A percentile compares a stretch with the other conserved stretches of the same genome.
Evolutionary conservation across 352 stramenopile species (phyloP).

Genomic region (Pythium brassicae): DNA sequence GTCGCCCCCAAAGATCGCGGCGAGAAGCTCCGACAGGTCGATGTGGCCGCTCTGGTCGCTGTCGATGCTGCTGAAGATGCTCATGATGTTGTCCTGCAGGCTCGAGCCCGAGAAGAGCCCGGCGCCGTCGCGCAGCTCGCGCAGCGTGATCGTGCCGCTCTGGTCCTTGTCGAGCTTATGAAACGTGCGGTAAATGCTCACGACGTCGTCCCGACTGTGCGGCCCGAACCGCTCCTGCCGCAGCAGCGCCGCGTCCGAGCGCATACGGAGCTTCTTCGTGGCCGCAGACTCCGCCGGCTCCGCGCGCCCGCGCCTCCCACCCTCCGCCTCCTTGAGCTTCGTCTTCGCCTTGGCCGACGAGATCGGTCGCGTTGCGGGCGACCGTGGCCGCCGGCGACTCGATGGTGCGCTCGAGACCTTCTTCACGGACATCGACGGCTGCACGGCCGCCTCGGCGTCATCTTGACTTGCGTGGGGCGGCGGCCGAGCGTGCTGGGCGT

Average conservation of each 20-base stretch:
- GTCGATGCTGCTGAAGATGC: constrained; percentile 79
- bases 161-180: constrained; percentile 63
- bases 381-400: neutral
- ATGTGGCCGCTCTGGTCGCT: constrained; percentile 72
- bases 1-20: constrained; percentile 43
- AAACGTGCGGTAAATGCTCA: constrained; percentile 75
- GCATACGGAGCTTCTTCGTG: constrained; percentile 61
- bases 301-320: neutral
- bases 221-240: constrained; percentile 55
- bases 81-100: constrained; percentile 63
- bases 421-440: neutral
- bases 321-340: constrained; percentile 19
- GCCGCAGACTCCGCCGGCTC: constrained; percentile 1
- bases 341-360: constrained; percentile 8
- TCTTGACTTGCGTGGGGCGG: neutral
- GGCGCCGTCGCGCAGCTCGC: constrained; percentile 52
- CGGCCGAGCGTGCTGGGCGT: neutral
- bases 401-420: constrained; percentile 10
- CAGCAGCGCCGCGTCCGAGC: constrained; percentile 56
- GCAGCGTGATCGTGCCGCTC: constrained; percentile 62
- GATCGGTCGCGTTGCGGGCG: constrained; percentile 1
- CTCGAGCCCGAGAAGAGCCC: constrained; percentile 57
- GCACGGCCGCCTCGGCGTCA: neutral
- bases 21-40: constrained; percentile 57
- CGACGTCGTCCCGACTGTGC: constrained; percentile 61